A percentile compares a stretch with the other conserved stretches of the same genome.
Evolutionary conservation across 139 green algal species (phyloP).

Genomic region (Chlorella sp.): DNA sequence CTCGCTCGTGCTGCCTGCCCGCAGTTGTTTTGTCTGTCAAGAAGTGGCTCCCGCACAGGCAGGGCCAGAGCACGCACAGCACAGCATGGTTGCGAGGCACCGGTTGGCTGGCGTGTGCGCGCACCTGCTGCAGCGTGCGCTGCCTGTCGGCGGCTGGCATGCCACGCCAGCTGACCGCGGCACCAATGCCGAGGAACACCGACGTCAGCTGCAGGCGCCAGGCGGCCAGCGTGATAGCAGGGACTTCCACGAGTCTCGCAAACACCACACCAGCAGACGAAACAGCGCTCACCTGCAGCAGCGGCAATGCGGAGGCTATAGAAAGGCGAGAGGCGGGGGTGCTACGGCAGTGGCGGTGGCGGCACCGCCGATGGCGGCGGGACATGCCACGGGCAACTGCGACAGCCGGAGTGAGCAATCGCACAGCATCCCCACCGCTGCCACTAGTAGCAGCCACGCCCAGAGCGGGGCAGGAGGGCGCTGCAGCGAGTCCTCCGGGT

Average conservation of each 20-base stretch:
- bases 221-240: constrained; percentile 68
- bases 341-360: not conserved
- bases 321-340: not conserved
- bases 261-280: constrained; percentile 73
- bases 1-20: not conserved
- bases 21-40: too few species aligned
- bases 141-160: constrained; percentile 33
- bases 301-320: too few species aligned
- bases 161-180: constrained; percentile 54
- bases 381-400: not conserved
- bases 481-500: not conserved
- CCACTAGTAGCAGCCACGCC: constrained; percentile 33
- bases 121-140: not conserved
- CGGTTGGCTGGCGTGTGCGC: not conserved
- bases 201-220: constrained; percentile 79
- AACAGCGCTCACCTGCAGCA: constrained; percentile 61
- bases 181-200: constrained; percentile 54
- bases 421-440: constrained; percentile 4
- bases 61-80: too few species aligned
- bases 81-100: too few species aligned
- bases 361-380: not conserved
- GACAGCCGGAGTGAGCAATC: not conserved
- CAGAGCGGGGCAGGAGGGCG: constrained; percentile 21
- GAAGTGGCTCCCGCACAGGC: too few species aligned
- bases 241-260: constrained; percentile 66